Conservation (phyloP, 208 protist species). For the Acanthamoeba castellanii region DNA sequence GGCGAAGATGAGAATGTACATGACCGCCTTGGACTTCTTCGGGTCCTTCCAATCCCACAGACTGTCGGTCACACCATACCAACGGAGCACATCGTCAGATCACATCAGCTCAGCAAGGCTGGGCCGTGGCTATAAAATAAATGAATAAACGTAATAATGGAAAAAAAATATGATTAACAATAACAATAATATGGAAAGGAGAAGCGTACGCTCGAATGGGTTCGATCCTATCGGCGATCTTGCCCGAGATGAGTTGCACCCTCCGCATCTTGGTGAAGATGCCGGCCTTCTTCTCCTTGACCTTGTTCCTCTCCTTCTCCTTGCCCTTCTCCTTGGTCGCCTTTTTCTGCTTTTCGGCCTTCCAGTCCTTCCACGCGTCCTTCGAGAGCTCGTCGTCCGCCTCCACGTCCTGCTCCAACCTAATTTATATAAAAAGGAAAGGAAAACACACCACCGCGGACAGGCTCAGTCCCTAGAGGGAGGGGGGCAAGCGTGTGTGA, state of each 20-base stretch:
- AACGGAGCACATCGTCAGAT: background rate
- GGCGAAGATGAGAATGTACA: constrained; percentile 44
- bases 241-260: constrained; percentile 39
- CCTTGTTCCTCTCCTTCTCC: constrained; percentile 36
- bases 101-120: background rate
- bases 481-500: too few species aligned
- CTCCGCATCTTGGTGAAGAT: constrained; percentile 58
- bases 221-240: constrained; percentile 68
- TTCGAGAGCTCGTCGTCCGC: constrained; percentile 64
- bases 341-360: constrained; percentile 19
- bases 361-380: constrained; percentile 42
- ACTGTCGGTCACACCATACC: background rate
- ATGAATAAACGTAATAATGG: background rate
- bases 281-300: constrained; percentile 40
- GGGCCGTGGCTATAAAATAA: background rate
- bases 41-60: constrained; percentile 75
- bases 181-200: background rate
- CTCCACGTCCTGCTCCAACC: constrained; percentile 44
- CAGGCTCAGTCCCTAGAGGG: background rate
- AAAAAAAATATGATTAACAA: background rate
- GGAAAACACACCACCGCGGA: background rate
- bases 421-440: background rate
- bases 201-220: constrained; percentile 24
- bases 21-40: constrained; percentile 47
- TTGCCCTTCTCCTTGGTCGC: constrained; percentile 15